A percentile compares a stretch with the other conserved stretches of the same genome.
Conservation (phyloP, 139 green algal species). For the Chlamydomonas sphaeroides region DNA sequence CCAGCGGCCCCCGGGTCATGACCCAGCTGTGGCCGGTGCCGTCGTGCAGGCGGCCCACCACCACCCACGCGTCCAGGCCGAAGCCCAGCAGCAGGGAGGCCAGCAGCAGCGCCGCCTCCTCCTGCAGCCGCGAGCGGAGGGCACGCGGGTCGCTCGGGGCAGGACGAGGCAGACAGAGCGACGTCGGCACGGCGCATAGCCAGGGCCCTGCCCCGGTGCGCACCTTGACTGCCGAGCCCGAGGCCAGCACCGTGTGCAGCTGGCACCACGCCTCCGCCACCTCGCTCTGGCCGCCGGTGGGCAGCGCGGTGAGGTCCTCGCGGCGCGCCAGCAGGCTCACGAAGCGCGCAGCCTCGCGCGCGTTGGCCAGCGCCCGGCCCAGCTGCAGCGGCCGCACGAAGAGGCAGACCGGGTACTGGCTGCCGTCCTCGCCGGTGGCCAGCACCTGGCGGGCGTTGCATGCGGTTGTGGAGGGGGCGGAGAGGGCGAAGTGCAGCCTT, state of each 20-base stretch:
- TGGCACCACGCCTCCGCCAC: slow-evolving; percentile 36
- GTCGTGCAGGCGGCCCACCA: slow-evolving; percentile 48
- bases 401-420: slow-evolving; percentile 47
- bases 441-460: slow-evolving; percentile 54
- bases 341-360: slow-evolving; percentile 50
- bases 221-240: slow-evolving; percentile 47
- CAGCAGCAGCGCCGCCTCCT: slow-evolving; percentile 64
- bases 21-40: slow-evolving; percentile 61
- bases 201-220: too few relatives aligned
- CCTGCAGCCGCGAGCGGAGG: slow-evolving; percentile 24
- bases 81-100: slow-evolving; percentile 69
- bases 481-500: too few relatives aligned
- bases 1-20: slow-evolving; percentile 43
- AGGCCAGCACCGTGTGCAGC: slow-evolving; percentile 52
- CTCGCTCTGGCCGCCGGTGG: slow-evolving; percentile 8
- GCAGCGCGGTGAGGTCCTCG: slow-evolving; percentile 37
- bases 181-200: too few relatives aligned
- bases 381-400: slow-evolving; percentile 60
- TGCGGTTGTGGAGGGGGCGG: too few relatives aligned
- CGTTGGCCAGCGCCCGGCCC: slow-evolving; percentile 43
- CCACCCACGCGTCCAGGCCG: slow-evolving; percentile 67
- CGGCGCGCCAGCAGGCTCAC: slow-evolving; percentile 48
- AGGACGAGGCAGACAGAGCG: too few relatives aligned
- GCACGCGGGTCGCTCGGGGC: too few relatives aligned
- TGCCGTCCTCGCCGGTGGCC: slow-evolving; percentile 55